Evolutionary conservation across 1,139 yeast species (phyloP).

Genomic region (Hemisphaericaspora xylofermentans): DNA sequence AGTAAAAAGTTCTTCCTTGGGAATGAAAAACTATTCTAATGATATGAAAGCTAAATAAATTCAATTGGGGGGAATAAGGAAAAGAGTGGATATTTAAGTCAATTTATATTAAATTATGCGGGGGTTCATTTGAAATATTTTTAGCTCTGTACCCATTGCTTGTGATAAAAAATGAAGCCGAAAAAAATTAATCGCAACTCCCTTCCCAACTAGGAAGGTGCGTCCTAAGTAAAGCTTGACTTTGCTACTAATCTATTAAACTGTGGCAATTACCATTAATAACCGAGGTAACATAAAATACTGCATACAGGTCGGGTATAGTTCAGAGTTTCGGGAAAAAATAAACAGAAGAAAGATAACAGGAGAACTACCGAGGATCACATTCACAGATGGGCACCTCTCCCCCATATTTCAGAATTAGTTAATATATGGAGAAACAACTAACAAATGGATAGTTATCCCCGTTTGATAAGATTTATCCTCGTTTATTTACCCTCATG

Average conservation of each 20-base stretch:
- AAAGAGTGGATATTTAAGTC: neutral
- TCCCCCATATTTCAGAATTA: too few relatives aligned
- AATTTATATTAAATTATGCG: neutral
- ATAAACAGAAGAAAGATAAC: too few relatives aligned
- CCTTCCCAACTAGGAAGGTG: too few relatives aligned
- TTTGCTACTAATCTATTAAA: neutral
- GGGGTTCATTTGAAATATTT: neutral
- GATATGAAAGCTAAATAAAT: neutral
- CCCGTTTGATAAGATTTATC: too few relatives aligned
- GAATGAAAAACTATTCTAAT: neutral
- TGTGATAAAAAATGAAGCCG: too few relatives aligned
- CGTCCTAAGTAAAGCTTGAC: neutral
- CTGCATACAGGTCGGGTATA: neutral
- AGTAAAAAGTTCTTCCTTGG: neutral
- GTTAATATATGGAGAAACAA: too few relatives aligned
- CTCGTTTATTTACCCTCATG: too few relatives aligned
- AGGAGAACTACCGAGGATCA: neutral
- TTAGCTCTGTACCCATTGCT: too few relatives aligned
- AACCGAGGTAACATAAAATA: conserved; percentile 1
- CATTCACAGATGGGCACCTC: too few relatives aligned
- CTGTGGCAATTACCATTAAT: neutral
- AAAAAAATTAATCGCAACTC: too few relatives aligned
- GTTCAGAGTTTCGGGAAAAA: too few relatives aligned
- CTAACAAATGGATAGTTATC: too few relatives aligned
- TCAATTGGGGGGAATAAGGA: neutral